A percentile compares a stretch with the other conserved stretches of the same genome.
Conservation (phyloP, 1,284 basidiomycete genomes). For the Naganishia liquefaciens region DNA sequence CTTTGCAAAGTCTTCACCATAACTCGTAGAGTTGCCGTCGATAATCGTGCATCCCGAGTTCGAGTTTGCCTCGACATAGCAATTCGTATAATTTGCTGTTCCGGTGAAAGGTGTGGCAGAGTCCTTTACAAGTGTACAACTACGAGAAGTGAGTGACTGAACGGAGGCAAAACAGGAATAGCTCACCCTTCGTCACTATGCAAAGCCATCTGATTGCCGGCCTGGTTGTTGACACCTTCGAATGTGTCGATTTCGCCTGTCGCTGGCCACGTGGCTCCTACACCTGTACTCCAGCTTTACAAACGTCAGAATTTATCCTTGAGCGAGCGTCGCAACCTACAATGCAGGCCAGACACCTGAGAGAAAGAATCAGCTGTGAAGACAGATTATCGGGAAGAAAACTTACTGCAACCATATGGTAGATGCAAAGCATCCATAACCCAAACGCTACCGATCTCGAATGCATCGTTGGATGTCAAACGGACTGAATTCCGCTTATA, state of each 20-base stretch:
- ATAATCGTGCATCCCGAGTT: conserved; percentile 64
- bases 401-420: conserved; percentile 70
- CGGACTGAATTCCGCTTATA: conserved; percentile 71
- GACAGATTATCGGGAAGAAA: not conserved
- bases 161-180: conserved; percentile 37
- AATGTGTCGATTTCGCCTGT: conserved; percentile 62
- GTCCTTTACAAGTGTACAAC: conserved; percentile 38
- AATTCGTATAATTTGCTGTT: conserved; percentile 45
- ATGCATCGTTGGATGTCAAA: conserved; percentile 66
- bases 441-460: conserved; percentile 65
- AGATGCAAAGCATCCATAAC: conserved; percentile 82
- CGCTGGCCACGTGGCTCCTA: conserved; percentile 57
- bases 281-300: conserved; percentile 39
- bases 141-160: conserved; percentile 26
- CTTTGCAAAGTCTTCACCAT: conserved; percentile 42
- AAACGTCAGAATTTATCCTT: not conserved
- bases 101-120: conserved; percentile 37
- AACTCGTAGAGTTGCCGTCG: conserved; percentile 38
- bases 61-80: conserved; percentile 48
- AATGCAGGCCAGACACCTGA: conserved; percentile 64
- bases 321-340: conserved; percentile 39
- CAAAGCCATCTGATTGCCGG: conserved; percentile 54
- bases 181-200: conserved; percentile 51
- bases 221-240: conserved; percentile 55
- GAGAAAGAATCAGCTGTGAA: not conserved